Base-by-base conservation (phyloP, 2,329 filamentous ascomycete species). In the Fusarium newnesense region DNA sequence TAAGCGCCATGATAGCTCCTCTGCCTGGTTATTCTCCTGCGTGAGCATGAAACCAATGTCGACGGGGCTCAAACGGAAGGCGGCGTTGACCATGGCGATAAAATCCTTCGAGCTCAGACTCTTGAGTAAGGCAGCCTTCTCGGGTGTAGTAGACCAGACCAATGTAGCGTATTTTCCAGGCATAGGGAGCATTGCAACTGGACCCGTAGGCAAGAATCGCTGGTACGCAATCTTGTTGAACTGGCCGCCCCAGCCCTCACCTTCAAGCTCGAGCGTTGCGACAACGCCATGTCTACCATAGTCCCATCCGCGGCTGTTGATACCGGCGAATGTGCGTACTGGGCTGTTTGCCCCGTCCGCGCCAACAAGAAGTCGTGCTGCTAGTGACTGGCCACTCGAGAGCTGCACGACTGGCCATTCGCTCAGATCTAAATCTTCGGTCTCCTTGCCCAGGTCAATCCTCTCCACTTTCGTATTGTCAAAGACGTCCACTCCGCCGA, bases 321-420 rank as follows among this genome's bases (percentile, higher is more conserved):
- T 98, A 57, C 91, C 92, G 8, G 96, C 95, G 81, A 98, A 99
- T 1, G 91, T 87, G 43, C 96, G 91, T 19, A 99, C 96, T 5
- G 96, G 96, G 77, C 94, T 97, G 82, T 98, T 98, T 46, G 94
- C 94, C 21, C 96, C 96, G 78, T 99, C 96, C 7, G 96, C 97
- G 4, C 96, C 96, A 15, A 99, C 91, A 5, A 99, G 88, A 2
- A 99, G 88, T 49, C 96, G 90, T 2, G 96, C 95, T 39, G 92
- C 91, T 34, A 99, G 86, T 57, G 88, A 85, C 79, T 86, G 88
- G 28, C 91, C 92, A 37, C 89, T 88, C 16, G 90, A 89, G 10
- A 98, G 85, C 13, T 91, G 90, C 7, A 99, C 87, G 18, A 97
- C 85, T 0, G 96, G 96, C 96, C 96, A 99, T 57, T 93, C 90